These are phyloP conservation scores for Corymbia citriodora DNA, from an alignment of 441 rosid genomes.

Conservation along the genomic window DNA sequence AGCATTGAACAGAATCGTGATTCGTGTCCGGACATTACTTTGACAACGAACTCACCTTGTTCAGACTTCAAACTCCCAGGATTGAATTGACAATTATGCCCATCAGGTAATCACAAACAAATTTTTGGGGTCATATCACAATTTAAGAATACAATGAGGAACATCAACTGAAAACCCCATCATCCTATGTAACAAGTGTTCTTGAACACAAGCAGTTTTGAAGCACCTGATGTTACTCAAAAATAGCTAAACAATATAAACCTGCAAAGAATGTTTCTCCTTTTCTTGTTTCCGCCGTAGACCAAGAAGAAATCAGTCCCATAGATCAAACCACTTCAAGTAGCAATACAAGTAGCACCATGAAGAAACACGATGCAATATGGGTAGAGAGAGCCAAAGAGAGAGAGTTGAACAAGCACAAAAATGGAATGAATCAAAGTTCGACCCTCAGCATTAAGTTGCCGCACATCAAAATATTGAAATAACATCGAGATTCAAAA, in stretches of 20 bases:
- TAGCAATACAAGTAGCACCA: not conserved
- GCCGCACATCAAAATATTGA: not conserved
- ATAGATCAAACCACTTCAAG: not conserved
- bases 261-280: not conserved
- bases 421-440: not conserved
- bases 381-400: not conserved
- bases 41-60: not conserved
- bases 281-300: not conserved
- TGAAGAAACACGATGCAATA: not conserved
- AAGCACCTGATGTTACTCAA: not conserved
- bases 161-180: not conserved
- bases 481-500: not conserved
- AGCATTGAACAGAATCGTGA: not conserved
- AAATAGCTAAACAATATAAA: not conserved
- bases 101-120: not conserved
- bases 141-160: not conserved
- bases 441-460: not conserved
- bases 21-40: not conserved
- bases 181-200: not conserved
- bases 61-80: not conserved
- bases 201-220: not conserved
- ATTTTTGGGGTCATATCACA: not conserved
- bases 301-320: not conserved
- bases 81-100: not conserved
- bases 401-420: not conserved